Base-by-base conservation (phyloP, 192 early-diverging fungal genomes). In the Thamnidium elegans region DNA sequence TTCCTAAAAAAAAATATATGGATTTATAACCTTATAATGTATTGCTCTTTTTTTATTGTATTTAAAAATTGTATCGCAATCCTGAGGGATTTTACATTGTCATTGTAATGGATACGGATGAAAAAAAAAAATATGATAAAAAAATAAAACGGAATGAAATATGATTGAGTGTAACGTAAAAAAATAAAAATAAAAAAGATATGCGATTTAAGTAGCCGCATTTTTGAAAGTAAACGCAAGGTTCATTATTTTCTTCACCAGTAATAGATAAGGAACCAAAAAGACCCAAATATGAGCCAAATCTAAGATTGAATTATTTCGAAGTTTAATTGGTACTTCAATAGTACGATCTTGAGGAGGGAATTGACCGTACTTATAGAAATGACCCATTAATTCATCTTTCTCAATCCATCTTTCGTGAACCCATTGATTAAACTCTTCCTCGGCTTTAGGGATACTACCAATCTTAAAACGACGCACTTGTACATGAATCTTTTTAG, bases 401-500 rank as follows among this genome's bases (percentile, higher is more conserved):
- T 97, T 97, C 62, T 94, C 91, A 15, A 76, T 70, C 83, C 89
- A 97, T 48, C 88, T 77, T 15, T 84, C 69, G 20, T 85, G 79
- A 31, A 95, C 70, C 95, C 95, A 97, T 32, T 78, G 53, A 11
- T 83, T 69, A 70, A 93, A 95, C 14, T 75, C 82, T 11, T 87
- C 84, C 20, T 86, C 83, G 13, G 87, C 86, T 6, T 75, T 74
- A 3, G 91, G 91, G 48, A 93, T 84, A 19, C 84, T 84, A 13
- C 73, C 78, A 65, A 88, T 74, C 11, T 78, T 68, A 50, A 81
- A 88, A 31, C 83, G 77, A 58, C 90, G 84, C 17, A 96, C 68
- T 69, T 94, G 90, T 26, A 98, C 82, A 75, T 94, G 88, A 44
- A 98, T 83, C 42, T 88, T 77, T 50, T 84, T 75, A 14, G 94